These are phyloP conservation scores for Coelastrella sp. DNA, from an alignment of 139 green algal genomes.

Conservation along the genomic window DNA sequence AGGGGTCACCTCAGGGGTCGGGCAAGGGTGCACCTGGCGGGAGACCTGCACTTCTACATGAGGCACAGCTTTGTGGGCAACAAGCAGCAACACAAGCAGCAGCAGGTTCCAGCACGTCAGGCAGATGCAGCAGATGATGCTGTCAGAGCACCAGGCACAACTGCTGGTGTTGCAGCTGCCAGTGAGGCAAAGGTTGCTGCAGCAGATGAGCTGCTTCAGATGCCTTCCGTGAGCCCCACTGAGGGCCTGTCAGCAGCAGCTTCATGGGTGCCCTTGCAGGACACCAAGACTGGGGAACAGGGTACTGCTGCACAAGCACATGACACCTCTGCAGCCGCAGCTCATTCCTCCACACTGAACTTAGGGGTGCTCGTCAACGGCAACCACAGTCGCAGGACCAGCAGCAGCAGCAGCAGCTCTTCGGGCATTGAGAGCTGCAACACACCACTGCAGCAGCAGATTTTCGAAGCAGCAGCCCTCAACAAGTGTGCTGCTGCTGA, in stretches of 20 bases:
- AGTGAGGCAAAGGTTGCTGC: background rate
- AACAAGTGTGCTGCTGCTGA: too few relatives aligned
- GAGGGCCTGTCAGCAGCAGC: background rate
- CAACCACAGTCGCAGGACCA: background rate
- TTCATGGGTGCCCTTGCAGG: background rate
- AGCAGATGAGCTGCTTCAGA: constrained; percentile 21
- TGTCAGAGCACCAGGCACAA: background rate
- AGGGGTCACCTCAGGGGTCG: constrained; percentile 80
- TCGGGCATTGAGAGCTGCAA: constrained; percentile 21
- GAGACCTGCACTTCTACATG: constrained; percentile 96
- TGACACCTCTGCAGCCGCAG: background rate
- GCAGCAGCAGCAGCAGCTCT: constrained; percentile 42
- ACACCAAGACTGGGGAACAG: too few relatives aligned
- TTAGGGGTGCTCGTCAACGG: background rate
- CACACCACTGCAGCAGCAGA: background rate
- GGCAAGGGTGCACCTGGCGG: constrained; percentile 79
- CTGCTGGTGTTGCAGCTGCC: constrained; percentile 22
- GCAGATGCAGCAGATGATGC: background rate
- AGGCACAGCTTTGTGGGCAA: constrained; percentile 67
- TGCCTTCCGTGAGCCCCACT: background rate
- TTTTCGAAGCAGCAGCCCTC: background rate
- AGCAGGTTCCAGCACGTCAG: background rate
- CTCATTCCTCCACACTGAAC: background rate
- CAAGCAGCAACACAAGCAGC: constrained; percentile 36
- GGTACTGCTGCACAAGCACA: too few relatives aligned